These are phyloP conservation scores for Eucalyptus tenuipes DNA, from an alignment of 345 rosid species.

Conservation along the genomic window DNA sequence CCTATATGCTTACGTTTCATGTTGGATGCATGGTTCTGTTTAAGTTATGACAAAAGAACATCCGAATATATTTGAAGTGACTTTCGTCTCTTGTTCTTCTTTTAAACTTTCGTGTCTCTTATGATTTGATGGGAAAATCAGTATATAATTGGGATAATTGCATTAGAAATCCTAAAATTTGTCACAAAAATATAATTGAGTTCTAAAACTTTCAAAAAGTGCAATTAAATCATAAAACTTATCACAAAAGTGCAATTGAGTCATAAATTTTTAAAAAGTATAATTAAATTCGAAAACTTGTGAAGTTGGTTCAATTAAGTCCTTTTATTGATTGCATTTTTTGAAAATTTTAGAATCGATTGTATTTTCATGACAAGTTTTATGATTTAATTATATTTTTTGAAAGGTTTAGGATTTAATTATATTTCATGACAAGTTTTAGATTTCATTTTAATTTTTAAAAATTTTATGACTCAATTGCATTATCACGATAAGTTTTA, in stretches of 20 bases:
- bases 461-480: too few relatives aligned
- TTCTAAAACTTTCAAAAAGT: rapidly evolving
- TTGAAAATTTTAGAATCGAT: too few relatives aligned
- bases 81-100: neutral
- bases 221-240: too few relatives aligned
- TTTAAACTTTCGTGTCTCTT: neutral
- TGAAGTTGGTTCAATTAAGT: rapidly evolving
- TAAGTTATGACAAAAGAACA: neutral
- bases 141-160: neutral
- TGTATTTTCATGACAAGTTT: too few relatives aligned
- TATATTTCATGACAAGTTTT: too few relatives aligned
- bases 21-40: neutral
- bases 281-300: too few relatives aligned
- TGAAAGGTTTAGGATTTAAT: rapidly evolving
- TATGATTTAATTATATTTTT: too few relatives aligned
- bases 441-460: rapidly evolving
- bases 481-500: too few relatives aligned
- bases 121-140: neutral
- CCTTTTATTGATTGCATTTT: rapidly evolving
- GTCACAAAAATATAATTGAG: rapidly evolving
- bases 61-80: neutral
- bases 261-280: too few relatives aligned
- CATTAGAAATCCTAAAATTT: too few relatives aligned
- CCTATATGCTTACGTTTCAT: neutral
- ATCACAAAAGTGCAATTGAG: rapidly evolving